phyloP scores from a whole-genome alignment of 768 basidiomycete species.

The Coprinellus micaceus region DNA sequence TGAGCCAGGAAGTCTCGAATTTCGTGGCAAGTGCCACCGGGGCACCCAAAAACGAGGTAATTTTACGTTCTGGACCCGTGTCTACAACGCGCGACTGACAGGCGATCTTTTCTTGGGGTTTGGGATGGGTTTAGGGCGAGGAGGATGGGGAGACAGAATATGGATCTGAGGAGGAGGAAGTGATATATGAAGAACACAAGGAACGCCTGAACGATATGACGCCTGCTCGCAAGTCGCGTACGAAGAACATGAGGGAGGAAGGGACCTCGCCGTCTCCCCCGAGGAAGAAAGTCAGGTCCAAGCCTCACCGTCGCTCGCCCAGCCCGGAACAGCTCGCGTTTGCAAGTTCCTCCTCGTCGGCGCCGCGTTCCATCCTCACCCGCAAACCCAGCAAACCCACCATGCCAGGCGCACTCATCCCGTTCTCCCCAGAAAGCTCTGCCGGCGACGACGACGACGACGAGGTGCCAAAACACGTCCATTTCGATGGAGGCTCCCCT shows the following conservation, averaged over 20 bases:
- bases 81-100: too few species aligned
- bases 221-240: not conserved
- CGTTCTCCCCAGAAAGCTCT: conserved; percentile 66
- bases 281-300: too few species aligned
- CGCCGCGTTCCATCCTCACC: conserved; percentile 17
- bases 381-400: conserved; percentile 32
- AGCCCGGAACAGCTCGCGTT: not conserved
- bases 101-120: too few species aligned
- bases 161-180: conserved; percentile 2
- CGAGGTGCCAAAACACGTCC: not conserved
- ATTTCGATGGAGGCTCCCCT: conserved; percentile 6
- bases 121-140: too few species aligned
- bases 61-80: not conserved
- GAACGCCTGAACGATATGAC: conserved; percentile 2
- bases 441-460: conserved; percentile 2
- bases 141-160: not conserved
- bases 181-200: conserved; percentile 5
- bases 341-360: not conserved
- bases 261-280: not conserved
- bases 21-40: conserved; percentile 70
- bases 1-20: conserved; percentile 66
- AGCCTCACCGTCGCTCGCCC: too few species aligned
- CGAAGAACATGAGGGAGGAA: not conserved
- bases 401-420: conserved; percentile 80
- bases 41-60: not conserved